Conservation (phyloP, 257 asterid species). For the Penstemon eatonii region DNA sequence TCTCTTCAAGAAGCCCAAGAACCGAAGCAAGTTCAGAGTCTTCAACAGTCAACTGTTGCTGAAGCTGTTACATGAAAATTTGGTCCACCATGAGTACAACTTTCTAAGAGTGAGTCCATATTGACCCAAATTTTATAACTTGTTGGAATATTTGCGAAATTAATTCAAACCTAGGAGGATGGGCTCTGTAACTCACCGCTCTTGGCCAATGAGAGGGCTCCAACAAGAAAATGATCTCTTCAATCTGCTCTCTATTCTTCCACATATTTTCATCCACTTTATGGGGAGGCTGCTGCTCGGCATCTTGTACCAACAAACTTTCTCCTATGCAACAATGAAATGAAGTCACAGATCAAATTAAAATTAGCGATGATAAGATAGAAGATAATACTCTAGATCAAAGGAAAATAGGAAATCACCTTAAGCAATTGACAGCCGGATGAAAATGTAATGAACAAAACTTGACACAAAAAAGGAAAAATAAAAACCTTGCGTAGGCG, state of each 20-base stretch:
- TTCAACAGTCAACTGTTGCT: conserved; percentile 47
- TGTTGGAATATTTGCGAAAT: not conserved
- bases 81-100: not conserved
- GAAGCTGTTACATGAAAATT: conserved; percentile 47
- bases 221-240: conserved; percentile 72
- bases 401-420: conserved; percentile 8
- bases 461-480: not conserved
- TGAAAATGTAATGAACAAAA: not conserved
- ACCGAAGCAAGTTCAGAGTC: conserved; percentile 53
- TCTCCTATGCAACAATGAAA: conserved; percentile 53
- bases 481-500: conserved; percentile 62
- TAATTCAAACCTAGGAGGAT: conserved; percentile 21
- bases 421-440: not conserved
- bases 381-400: not conserved
- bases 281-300: conserved; percentile 82
- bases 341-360: conserved; percentile 6
- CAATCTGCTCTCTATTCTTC: conserved; percentile 95
- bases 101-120: not conserved
- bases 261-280: conserved; percentile 95
- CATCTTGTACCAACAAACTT: conserved; percentile 59
- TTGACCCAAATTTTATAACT: not conserved
- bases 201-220: conserved; percentile 66
- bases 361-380: conserved; percentile 1
- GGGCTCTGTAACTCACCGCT: conserved; percentile 47
- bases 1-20: conserved; percentile 58